A percentile compares a stretch with the other conserved stretches of the same genome.
phyloP scores from a whole-genome alignment of 352 stramenopile genomes.

The Pythium rhizo-oryzae region DNA sequence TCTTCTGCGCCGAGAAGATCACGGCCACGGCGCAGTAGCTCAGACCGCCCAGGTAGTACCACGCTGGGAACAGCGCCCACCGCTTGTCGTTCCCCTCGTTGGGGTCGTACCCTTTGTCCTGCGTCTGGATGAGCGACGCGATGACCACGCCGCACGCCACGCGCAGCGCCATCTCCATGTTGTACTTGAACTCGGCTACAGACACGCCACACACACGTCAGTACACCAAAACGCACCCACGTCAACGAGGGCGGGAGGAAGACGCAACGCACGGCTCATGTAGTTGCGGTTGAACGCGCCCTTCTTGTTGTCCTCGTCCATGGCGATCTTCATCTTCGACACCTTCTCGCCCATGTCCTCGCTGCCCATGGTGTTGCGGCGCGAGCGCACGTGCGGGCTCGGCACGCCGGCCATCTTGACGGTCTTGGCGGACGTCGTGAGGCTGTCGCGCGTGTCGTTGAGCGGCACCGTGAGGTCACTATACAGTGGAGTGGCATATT shows the following conservation, averaged over 20 bases:
- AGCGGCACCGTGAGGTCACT: constrained; percentile 38
- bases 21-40: constrained; percentile 79
- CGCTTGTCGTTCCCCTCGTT: constrained; percentile 53
- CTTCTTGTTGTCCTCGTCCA: constrained; percentile 62
- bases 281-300: constrained; percentile 46
- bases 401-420: constrained; percentile 12
- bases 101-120: constrained; percentile 49
- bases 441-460: constrained; percentile 29
- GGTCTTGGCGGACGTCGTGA: constrained; percentile 5
- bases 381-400: constrained; percentile 40
- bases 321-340: constrained; percentile 69
- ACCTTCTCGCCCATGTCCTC: constrained; percentile 66
- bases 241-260: no score
- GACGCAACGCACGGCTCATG: constrained; percentile 49
- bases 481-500: no score
- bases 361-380: constrained; percentile 53
- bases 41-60: constrained; percentile 69
- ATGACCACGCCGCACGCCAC: constrained; percentile 70
- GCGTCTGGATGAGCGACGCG: constrained; percentile 70
- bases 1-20: constrained; percentile 78
- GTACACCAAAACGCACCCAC: not conserved
- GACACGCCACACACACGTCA: constrained; percentile 7
- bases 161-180: constrained; percentile 68
- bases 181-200: constrained; percentile 67
- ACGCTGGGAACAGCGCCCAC: constrained; percentile 73